Evolutionary conservation across 129 eudicot species (phyloP).

Genomic region (Calendula officinalis): DNA sequence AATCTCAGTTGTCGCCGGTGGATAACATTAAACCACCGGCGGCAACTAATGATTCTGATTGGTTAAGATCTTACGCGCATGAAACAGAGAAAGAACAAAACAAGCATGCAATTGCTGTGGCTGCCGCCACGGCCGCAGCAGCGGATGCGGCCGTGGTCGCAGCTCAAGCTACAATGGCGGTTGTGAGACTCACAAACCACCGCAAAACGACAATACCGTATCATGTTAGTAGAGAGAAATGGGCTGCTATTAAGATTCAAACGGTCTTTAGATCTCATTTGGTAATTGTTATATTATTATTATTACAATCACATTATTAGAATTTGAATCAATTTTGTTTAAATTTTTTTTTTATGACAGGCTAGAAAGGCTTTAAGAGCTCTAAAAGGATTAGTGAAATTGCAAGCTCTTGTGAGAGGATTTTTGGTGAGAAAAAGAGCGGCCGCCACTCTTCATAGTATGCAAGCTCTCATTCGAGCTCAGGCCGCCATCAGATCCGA

Average conservation of each 20-base stretch:
- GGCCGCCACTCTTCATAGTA: constrained; percentile 84
- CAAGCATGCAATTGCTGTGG: constrained; percentile 95
- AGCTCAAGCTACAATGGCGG: constrained; percentile 94
- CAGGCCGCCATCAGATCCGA: constrained; percentile 63
- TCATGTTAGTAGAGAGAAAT: constrained; percentile 44
- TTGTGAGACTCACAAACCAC: constrained; percentile 76
- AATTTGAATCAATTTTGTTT: background rate
- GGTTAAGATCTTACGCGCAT: constrained; percentile 59
- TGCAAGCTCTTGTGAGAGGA: constrained; percentile 93
- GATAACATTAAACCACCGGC: constrained; percentile 14
- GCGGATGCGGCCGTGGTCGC: constrained; percentile 97
- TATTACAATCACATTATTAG: background rate
- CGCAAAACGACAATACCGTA: constrained; percentile 38
- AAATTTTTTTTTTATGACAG: constrained; percentile 34
- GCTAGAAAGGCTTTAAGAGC: constrained; percentile 90
- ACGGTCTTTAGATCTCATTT: constrained; percentile 74
- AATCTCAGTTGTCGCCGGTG: constrained; percentile 32
- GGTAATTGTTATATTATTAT: constrained; percentile 36
- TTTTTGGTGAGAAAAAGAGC: constrained; percentile 82
- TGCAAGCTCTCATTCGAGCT: constrained; percentile 94
- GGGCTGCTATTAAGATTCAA: constrained; percentile 80
- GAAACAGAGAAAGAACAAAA: constrained; percentile 68
- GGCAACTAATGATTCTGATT: constrained; percentile 25
- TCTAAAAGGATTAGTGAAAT: constrained; percentile 78
- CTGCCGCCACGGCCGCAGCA: constrained; percentile 92